Evolutionary conservation across 306 rosid species (phyloP).

Genomic region (Rosa lucieae): DNA sequence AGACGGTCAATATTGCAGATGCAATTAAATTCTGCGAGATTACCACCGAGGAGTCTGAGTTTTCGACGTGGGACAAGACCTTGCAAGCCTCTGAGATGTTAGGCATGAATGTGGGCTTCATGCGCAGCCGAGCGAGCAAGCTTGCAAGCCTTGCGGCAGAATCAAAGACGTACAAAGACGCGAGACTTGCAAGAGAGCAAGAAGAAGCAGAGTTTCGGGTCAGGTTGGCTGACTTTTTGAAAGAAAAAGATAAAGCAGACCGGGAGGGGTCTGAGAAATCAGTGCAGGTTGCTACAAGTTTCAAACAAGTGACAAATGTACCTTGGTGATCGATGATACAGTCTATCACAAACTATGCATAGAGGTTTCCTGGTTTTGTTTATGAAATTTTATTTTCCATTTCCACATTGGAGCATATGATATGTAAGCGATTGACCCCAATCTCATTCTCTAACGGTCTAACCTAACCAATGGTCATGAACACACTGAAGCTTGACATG

Average conservation of each 20-base stretch:
- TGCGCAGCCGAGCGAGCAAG: slow-evolving; percentile 31
- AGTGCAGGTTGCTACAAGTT: neutral
- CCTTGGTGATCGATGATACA: neutral
- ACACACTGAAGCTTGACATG: no score
- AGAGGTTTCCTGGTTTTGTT: neutral
- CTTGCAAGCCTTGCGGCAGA: slow-evolving; percentile 33
- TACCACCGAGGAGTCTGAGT: slow-evolving; percentile 24
- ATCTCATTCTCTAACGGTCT: no score
- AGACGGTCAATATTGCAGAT: slow-evolving; percentile 50
- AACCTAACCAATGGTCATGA: no score
- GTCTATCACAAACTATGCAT: neutral
- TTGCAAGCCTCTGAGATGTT: slow-evolving; percentile 41
- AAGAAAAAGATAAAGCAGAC: slow-evolving; percentile 11
- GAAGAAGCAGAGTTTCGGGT: slow-evolving; percentile 25
- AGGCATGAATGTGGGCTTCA: slow-evolving; percentile 56
- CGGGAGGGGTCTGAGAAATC: slow-evolving; percentile 31
- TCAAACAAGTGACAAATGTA: neutral
- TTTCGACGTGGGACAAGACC: slow-evolving; percentile 44
- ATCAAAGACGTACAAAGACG: slow-evolving; percentile 27
- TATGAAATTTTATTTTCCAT: neutral
- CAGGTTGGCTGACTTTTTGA: slow-evolving; percentile 21
- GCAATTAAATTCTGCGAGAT: slow-evolving; percentile 53
- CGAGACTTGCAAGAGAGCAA: slow-evolving; percentile 16
- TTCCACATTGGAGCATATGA: neutral
- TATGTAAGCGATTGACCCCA: no score